These are phyloP conservation scores for Paecilomyces variotii DNA, from an alignment of 2,329 filamentous ascomycete genomes.

Conservation along the genomic window DNA sequence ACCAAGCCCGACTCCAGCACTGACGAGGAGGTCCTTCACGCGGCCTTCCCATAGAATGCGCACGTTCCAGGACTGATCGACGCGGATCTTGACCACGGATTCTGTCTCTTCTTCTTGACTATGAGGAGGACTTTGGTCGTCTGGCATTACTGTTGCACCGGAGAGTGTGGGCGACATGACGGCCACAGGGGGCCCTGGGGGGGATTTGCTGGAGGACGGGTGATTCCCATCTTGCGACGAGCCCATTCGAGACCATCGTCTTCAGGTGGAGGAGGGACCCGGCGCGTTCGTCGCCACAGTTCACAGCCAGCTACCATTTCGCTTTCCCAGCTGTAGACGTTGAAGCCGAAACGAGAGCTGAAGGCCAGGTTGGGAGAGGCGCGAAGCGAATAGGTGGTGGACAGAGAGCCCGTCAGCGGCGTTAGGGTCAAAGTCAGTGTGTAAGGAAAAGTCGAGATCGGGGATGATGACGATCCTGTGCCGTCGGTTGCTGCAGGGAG, in stretches of 20 bases:
- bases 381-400: slow-evolving; percentile 83
- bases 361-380: slow-evolving; percentile 76
- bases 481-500: slow-evolving; percentile 49
- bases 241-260: slow-evolving; percentile 37
- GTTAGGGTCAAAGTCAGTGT: slow-evolving; percentile 91
- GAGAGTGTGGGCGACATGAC: slow-evolving; percentile 11
- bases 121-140: slow-evolving; percentile 2
- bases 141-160: slow-evolving; percentile 10
- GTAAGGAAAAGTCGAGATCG: slow-evolving; percentile 69
- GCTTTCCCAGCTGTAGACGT: slow-evolving; percentile 96
- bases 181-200: slow-evolving; percentile 10
- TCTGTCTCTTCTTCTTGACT: slow-evolving; percentile 58
- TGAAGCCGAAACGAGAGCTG: slow-evolving; percentile 90
- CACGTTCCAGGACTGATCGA: slow-evolving; percentile 82
- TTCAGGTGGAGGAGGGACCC: slow-evolving; percentile 22
- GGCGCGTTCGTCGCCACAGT: slow-evolving; percentile 62
- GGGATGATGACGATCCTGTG: slow-evolving; percentile 19
- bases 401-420: slow-evolving; percentile 87
- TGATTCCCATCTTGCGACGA: slow-evolving; percentile 27
- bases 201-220: slow-evolving; percentile 12
- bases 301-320: slow-evolving; percentile 88
- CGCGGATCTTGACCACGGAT: slow-evolving; percentile 79
- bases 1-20: slow-evolving; percentile 78
- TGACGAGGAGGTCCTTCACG: slow-evolving; percentile 87
- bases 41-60: slow-evolving; percentile 88